A percentile compares a stretch with the other conserved stretches of the same genome.
These are phyloP conservation scores for Epichloe elymi DNA, from an alignment of 2,329 filamentous ascomycete genomes.

Conservation along the genomic window DNA sequence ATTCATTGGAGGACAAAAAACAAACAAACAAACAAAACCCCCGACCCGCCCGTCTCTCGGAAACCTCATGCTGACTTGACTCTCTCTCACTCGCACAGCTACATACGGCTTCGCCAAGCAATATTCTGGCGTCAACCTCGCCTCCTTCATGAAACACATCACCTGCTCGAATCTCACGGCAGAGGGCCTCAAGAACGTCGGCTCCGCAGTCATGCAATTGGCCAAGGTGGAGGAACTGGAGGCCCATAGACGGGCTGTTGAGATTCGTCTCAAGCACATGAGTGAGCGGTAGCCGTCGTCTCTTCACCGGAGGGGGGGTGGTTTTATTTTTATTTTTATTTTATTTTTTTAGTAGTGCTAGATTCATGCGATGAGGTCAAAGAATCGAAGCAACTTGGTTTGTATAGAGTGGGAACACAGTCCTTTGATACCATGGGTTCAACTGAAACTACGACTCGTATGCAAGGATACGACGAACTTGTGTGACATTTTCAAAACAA, in stretches of 20 bases:
- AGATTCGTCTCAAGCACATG: slow-evolving; percentile 57
- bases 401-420: no score
- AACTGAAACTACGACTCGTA: no score
- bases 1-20: not conserved
- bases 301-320: not conserved
- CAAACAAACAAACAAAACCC: no score
- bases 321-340: not conserved
- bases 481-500: no score
- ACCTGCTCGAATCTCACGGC: slow-evolving; percentile 84
- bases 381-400: no score
- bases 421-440: no score
- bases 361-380: no score
- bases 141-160: slow-evolving; percentile 95
- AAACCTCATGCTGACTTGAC: not conserved
- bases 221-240: slow-evolving; percentile 91
- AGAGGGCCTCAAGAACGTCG: slow-evolving; percentile 74
- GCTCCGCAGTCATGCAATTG: slow-evolving; percentile 83
- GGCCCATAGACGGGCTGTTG: slow-evolving; percentile 79
- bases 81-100: slow-evolving; percentile 34
- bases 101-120: slow-evolving; percentile 98
- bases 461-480: no score
- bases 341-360: not conserved
- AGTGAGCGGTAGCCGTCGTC: slow-evolving; percentile 15
- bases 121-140: slow-evolving; percentile 94
- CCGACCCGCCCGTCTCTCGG: no score